phyloP scores from a whole-genome alignment of 2,329 filamentous ascomycete genomes.

The Penicillium sp. region DNA sequence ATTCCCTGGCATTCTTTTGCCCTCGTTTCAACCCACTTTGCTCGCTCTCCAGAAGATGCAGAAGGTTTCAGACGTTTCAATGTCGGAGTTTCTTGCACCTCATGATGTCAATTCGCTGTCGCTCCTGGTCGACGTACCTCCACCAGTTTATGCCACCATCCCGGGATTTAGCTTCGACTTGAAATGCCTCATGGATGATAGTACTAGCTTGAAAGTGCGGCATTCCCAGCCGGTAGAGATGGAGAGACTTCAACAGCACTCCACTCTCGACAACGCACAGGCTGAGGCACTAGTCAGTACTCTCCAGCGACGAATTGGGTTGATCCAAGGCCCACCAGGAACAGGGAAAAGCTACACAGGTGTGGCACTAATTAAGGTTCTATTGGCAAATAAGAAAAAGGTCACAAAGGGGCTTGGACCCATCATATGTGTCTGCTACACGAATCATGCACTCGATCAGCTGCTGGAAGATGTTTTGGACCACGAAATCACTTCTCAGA shows the following conservation, averaged over 20 bases:
- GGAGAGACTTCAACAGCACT: slow-evolving; percentile 15
- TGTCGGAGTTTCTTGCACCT: slow-evolving; percentile 46
- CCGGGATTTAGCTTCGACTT: slow-evolving; percentile 52
- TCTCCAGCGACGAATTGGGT: slow-evolving; percentile 18
- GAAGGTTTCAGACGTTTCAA: slow-evolving; percentile 47
- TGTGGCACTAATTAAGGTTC: slow-evolving; percentile 31
- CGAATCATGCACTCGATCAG: slow-evolving; percentile 58
- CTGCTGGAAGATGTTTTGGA: slow-evolving; percentile 61
- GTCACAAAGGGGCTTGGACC: slow-evolving; percentile 41
- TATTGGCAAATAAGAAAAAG: slow-evolving; percentile 24
- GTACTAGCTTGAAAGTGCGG: background rate
- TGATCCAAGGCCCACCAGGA: slow-evolving; percentile 32
- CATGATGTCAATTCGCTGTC: slow-evolving; percentile 3
- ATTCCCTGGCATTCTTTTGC: slow-evolving; percentile 61
- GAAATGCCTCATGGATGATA: slow-evolving; percentile 24
- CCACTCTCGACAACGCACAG: slow-evolving; percentile 23
- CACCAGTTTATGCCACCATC: slow-evolving; percentile 54
- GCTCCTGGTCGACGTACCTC: slow-evolving; percentile 33
- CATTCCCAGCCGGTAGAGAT: slow-evolving; percentile 15
- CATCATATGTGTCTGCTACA: slow-evolving; percentile 52
- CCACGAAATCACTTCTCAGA: slow-evolving; percentile 33
- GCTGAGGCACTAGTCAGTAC: slow-evolving; percentile 18
- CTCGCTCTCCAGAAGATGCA: slow-evolving; percentile 58
- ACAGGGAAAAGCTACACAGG: slow-evolving; percentile 32
- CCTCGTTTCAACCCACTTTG: slow-evolving; percentile 60